These are phyloP conservation scores for Penicillium sp. DNA, from an alignment of 2,329 filamentous ascomycete species.

Conservation along the genomic window DNA sequence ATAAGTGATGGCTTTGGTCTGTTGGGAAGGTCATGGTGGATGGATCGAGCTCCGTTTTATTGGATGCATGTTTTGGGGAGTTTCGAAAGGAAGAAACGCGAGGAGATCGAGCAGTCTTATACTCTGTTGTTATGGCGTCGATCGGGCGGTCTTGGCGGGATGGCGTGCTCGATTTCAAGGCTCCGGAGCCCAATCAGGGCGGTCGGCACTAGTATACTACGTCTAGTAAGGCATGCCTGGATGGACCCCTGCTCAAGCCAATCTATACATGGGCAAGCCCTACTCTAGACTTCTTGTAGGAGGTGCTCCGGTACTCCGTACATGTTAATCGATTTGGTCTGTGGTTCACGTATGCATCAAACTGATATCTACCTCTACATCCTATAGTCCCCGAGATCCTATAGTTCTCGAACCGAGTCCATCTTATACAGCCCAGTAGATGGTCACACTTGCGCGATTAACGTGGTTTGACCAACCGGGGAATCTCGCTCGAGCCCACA, in stretches of 20 bases:
- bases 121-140: constrained; percentile 19
- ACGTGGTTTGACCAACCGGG: constrained; percentile 40
- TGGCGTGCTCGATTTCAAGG: constrained; percentile 31
- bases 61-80: too few relatives aligned
- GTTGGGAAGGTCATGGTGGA: not conserved
- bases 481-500: constrained; percentile 43
- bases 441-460: constrained; percentile 28
- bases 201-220: not conserved
- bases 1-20: not conserved
- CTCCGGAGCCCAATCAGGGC: constrained; percentile 8
- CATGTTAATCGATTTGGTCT: not conserved
- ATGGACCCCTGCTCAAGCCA: not conserved
- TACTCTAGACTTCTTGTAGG: not conserved
- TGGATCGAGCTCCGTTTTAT: too few relatives aligned
- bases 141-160: constrained; percentile 33
- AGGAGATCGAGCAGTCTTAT: constrained; percentile 30
- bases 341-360: not conserved
- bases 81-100: constrained; percentile 5
- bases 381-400: not conserved
- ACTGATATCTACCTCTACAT: not conserved
- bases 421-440: constrained; percentile 40
- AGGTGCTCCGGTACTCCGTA: too few relatives aligned
- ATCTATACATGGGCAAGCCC: not conserved
- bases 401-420: not conserved
- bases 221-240: not conserved